Conservation (phyloP, 345 rosid genomes). For the Melaleuca quinquenervia region DNA sequence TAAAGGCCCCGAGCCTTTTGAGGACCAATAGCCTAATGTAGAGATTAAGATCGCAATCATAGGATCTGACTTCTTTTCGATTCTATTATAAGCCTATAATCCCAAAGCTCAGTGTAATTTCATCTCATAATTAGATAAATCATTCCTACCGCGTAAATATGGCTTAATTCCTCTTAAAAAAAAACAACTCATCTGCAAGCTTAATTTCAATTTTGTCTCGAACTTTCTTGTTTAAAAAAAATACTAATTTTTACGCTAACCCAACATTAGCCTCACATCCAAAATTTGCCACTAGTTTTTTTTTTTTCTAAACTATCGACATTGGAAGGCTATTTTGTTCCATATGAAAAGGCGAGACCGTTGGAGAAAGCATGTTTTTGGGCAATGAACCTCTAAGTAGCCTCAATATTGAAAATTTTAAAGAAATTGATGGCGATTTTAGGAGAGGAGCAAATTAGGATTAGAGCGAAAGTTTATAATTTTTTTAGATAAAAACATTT, state of each 20-base stretch:
- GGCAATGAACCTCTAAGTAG: neutral
- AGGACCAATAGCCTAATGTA: too few species aligned
- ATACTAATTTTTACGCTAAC: accelerated
- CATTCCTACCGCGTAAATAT: neutral
- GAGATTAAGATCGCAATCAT: neutral
- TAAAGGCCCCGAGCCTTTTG: neutral
- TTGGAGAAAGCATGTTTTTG: neutral
- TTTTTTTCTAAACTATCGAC: neutral
- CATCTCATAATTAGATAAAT: neutral
- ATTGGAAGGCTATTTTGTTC: neutral
- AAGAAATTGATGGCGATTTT: neutral
- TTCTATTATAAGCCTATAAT: neutral
- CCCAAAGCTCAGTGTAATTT: neutral
- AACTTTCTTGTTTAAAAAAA: neutral
- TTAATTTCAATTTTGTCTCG: neutral
- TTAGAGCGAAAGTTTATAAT: neutral
- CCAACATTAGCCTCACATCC: accelerated
- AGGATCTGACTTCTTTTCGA: neutral
- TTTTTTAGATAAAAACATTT: neutral
- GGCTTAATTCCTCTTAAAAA: neutral
- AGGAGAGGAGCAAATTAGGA: neutral
- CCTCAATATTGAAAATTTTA: neutral
- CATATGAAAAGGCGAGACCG: neutral
- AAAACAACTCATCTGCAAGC: neutral
- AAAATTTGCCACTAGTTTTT: neutral